These are phyloP conservation scores for Wickerhamomyces bisporus DNA, from an alignment of 805 yeast species.

Conservation along the genomic window DNA sequence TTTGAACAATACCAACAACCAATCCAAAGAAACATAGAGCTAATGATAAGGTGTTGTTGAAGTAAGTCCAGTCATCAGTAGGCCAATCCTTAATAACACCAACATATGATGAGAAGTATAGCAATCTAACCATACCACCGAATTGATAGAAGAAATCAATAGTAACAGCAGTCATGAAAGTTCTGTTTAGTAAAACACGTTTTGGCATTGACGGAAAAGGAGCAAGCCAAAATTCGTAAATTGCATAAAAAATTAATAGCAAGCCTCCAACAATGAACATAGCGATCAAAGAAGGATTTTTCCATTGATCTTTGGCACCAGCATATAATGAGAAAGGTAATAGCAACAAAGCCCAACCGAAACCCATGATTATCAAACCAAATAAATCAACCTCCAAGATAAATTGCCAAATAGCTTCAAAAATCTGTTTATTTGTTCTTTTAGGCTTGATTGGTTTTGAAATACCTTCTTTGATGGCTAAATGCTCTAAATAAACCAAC, in stretches of 20 bases:
- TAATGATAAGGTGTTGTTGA: slow-evolving; percentile 32
- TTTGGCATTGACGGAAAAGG: slow-evolving; percentile 35
- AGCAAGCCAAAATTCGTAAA: slow-evolving; percentile 32
- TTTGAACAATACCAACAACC: slow-evolving; percentile 30
- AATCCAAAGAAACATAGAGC: slow-evolving; percentile 34
- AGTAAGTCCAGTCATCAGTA: slow-evolving; percentile 32
- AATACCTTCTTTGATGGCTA: slow-evolving; percentile 21
- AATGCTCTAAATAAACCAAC: slow-evolving; percentile 29
- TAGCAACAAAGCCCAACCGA: slow-evolving; percentile 33
- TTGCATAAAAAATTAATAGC: slow-evolving; percentile 27
- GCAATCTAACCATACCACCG: slow-evolving; percentile 25
- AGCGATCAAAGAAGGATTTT: slow-evolving; percentile 37
- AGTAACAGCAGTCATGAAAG: slow-evolving; percentile 30
- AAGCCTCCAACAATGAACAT: slow-evolving; percentile 38
- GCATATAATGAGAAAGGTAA: slow-evolving; percentile 34
- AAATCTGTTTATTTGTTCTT: no score
- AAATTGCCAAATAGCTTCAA: no score
- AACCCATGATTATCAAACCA: slow-evolving; percentile 34
- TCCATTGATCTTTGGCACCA: slow-evolving; percentile 30
- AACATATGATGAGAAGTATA: slow-evolving; percentile 32
- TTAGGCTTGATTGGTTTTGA: not conserved
- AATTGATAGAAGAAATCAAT: slow-evolving; percentile 30
- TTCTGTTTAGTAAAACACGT: slow-evolving; percentile 31
- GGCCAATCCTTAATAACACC: slow-evolving; percentile 28
- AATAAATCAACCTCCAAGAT: slow-evolving; percentile 34